A percentile compares a stretch with the other conserved stretches of the same genome.
phyloP scores from a whole-genome alignment of 2,329 filamentous ascomycete species.

The Zasmidium angulare region DNA sequence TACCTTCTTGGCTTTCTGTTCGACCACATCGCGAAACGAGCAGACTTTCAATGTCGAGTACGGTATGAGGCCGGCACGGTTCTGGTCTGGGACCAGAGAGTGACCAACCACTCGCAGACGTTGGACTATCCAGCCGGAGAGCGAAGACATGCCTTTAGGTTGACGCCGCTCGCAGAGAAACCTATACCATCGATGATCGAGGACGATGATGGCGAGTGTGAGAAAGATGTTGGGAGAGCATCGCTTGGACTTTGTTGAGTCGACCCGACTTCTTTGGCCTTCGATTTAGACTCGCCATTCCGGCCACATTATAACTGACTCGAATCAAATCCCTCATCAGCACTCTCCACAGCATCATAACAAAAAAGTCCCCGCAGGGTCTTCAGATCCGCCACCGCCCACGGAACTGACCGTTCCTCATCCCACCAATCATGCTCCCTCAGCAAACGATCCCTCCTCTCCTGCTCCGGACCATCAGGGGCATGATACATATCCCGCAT shows the following conservation, averaged over 20 bases:
- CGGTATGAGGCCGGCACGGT: constrained; percentile 28
- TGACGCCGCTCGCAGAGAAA: constrained; percentile 29
- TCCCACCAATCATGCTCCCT: constrained; percentile 8
- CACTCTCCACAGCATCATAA: constrained; percentile 12
- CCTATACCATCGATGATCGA: constrained; percentile 26
- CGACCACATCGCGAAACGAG: constrained; percentile 19
- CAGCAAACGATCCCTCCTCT: constrained; percentile 48
- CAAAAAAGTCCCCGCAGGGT: constrained; percentile 1
- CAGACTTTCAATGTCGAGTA: constrained; percentile 27
- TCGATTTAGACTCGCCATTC: background rate
- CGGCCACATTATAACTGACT: no score
- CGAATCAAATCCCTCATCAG: constrained; percentile 8
- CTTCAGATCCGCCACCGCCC: constrained; percentile 4
- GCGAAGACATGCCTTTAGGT: constrained; percentile 28
- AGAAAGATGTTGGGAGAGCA: constrained; percentile 10
- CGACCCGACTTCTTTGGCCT: no score
- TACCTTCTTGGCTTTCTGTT: constrained; percentile 71
- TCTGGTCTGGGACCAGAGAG: constrained; percentile 22
- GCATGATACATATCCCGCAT: constrained; percentile 36
- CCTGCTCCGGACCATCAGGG: constrained; percentile 54
- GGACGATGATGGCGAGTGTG: constrained; percentile 28
- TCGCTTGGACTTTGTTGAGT: constrained; percentile 9
- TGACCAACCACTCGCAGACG: constrained; percentile 23
- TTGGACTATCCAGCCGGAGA: constrained; percentile 28
- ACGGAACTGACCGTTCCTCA: constrained; percentile 1